A percentile compares a stretch with the other conserved stretches of the same genome.
Evolutionary conservation across 1,139 yeast species (phyloP).

Genomic region (Geotrichum citri-aurantii): DNA sequence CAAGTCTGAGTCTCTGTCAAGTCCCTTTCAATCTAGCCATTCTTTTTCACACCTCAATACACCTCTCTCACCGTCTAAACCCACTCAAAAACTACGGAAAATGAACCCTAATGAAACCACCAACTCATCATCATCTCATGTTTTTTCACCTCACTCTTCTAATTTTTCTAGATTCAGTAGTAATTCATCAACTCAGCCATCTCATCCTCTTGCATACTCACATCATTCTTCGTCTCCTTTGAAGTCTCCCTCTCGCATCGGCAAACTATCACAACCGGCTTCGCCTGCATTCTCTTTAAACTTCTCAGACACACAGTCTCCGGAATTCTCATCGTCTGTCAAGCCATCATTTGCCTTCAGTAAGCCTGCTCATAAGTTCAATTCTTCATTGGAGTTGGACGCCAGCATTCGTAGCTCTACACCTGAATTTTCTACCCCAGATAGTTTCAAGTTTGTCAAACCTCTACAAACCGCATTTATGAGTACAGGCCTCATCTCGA

Average conservation of each 20-base stretch:
- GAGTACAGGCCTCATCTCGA: constrained; percentile 69
- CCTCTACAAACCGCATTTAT: constrained; percentile 83
- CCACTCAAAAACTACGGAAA: constrained; percentile 11
- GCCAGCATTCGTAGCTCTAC: constrained; percentile 18
- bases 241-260: constrained; percentile 2
- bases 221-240: constrained; percentile 17
- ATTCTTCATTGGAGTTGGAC: constrained; percentile 27
- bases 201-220: constrained; percentile 18
- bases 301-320: not conserved
- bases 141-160: constrained; percentile 4
- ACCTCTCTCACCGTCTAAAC: constrained; percentile 6
- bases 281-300: constrained; percentile 6
- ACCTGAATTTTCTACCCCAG: constrained; percentile 37
- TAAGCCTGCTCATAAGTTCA: constrained; percentile 20
- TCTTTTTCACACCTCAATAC: not conserved
- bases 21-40: not conserved
- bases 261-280: not conserved
- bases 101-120: constrained; percentile 5
- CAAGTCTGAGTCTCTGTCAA: constrained; percentile 8
- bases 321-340: constrained; percentile 1
- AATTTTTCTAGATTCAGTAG: not conserved
- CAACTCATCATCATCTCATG: constrained; percentile 3
- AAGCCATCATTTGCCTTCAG: constrained; percentile 5
- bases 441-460: constrained; percentile 60
- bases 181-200: constrained; percentile 3